Base-by-base conservation (phyloP, 2,329 filamentous ascomycete genomes). In the Cryphonectria carpinicola region DNA sequence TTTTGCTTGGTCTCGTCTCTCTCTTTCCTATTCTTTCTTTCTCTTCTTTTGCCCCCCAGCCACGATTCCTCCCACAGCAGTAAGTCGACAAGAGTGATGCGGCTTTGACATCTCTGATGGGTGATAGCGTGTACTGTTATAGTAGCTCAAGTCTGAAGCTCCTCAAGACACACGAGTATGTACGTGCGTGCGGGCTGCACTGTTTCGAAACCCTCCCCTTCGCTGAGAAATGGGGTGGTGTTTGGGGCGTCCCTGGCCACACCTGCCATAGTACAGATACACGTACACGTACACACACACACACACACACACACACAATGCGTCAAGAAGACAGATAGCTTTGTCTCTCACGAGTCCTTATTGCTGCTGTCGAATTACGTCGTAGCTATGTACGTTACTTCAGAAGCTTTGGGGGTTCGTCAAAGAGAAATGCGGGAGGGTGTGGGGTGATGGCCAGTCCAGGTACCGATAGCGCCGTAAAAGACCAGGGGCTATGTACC, bases 401-500 rank as follows among this genome's bases (percentile, higher is more conserved):
- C 52, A 32, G 6, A 58, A 32, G 54, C 14, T 35, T 58, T 17
- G 54, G 54, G 54, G 54, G 54, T 58, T 58, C 54, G 4, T 58
- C 25, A 58, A 58, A 58, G 54, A 58, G 19, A 32, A 28, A 58
- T 32, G 54, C 54, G 54, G 54, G 54, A 32, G 54, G 46, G 54
- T 58, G 54, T 58, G 54, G 54, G 58, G 58, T 61, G 58, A 39
- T 39, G 58, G 35, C 11, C 32, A 13, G 56, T 14, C 35, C 58
- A 61, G 58, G 58, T 61, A 61, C 58, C 58, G 32, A 61, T 19
- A 25, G 58, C 35, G 22, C 35, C 19, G 7, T 35, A 14, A 17
- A 7, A 37, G 17, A 7, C 58, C 19, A n/a, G 4, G 6, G 25
- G 39, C 7, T 19, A n/a, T 39, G 58, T 61, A 61, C 35, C 11